These are phyloP conservation scores for Persicaria maculosa DNA, from an alignment of 148 eudicot genomes.

Conservation along the genomic window DNA sequence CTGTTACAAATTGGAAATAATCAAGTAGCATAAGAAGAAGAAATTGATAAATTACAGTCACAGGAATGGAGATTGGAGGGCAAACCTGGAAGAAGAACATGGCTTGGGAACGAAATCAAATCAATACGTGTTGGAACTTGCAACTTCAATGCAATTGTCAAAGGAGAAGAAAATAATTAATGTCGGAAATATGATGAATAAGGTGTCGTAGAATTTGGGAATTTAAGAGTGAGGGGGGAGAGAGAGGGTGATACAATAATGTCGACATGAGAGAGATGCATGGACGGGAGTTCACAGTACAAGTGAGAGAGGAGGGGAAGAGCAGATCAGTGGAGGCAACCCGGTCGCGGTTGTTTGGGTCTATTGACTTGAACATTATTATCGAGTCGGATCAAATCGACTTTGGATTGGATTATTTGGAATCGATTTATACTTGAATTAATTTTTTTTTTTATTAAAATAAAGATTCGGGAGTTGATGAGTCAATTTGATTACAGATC, in stretches of 20 bases:
- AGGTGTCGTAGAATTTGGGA: not conserved
- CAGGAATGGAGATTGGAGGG: not conserved
- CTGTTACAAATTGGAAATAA: not conserved
- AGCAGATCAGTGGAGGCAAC: too few species aligned
- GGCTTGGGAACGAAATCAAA: not conserved
- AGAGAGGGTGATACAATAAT: not conserved
- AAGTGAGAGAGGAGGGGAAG: not conserved
- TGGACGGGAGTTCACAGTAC: not conserved
- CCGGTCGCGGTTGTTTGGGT: too few species aligned
- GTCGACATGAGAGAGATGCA: constrained; percentile 8
- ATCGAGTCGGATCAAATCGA: too few species aligned
- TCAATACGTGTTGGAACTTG: not conserved
- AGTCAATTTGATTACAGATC: too few species aligned
- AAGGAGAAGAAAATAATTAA: not conserved
- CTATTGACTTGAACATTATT: too few species aligned
- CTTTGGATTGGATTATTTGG: too few species aligned
- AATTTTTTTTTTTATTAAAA: too few species aligned
- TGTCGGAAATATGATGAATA: not conserved
- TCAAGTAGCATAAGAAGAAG: not conserved
- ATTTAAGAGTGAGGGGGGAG: not conserved
- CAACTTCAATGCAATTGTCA: not conserved
- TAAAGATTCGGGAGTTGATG: too few species aligned
- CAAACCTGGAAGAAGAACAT: constrained; percentile 6
- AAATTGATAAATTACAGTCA: not conserved
- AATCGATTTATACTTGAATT: too few species aligned